Percentiles rank a stretch among this genome's conserved stretches.
Conservation (phyloP, 306 rosid genomes). For the Cicer bijugum region DNA sequence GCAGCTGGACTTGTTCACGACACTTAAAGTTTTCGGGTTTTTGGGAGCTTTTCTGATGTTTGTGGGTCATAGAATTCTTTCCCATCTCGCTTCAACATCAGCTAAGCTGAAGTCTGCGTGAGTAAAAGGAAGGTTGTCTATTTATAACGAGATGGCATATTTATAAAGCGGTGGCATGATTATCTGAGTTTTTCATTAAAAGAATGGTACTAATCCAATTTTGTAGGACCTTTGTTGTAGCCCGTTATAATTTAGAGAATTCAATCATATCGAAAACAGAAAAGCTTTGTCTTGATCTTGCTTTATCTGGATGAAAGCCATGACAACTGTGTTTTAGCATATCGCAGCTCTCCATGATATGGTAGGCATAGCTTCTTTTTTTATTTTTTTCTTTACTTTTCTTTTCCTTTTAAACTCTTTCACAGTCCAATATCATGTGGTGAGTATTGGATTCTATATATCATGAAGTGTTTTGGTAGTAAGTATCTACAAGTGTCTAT, state of each 20-base stretch:
- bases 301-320: constrained; percentile 21
- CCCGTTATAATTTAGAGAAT: constrained; percentile 23
- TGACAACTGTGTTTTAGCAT: too few relatives aligned
- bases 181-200: constrained; percentile 27
- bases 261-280: constrained; percentile 26
- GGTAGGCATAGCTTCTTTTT: too few relatives aligned
- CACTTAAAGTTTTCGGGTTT: constrained; percentile 72
- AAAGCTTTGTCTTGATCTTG: constrained; percentile 24
- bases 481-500: too few relatives aligned
- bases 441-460: constrained; percentile 3
- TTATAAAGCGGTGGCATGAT: constrained; percentile 3
- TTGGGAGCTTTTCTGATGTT: constrained; percentile 74
- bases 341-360: too few relatives aligned
- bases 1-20: constrained; percentile 93
- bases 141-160: constrained; percentile 38
- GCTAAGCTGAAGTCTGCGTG: constrained; percentile 91
- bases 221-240: constrained; percentile 50
- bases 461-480: background rate
- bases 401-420: background rate
- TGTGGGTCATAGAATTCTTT: constrained; percentile 87
- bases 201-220: constrained; percentile 46
- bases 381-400: too few relatives aligned
- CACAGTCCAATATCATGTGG: background rate
- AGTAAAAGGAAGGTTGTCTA: constrained; percentile 42
- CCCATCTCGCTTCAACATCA: constrained; percentile 81